Base-by-base conservation (phyloP, 163 green algal genomes). In the Scenedesmus sp. region DNA sequence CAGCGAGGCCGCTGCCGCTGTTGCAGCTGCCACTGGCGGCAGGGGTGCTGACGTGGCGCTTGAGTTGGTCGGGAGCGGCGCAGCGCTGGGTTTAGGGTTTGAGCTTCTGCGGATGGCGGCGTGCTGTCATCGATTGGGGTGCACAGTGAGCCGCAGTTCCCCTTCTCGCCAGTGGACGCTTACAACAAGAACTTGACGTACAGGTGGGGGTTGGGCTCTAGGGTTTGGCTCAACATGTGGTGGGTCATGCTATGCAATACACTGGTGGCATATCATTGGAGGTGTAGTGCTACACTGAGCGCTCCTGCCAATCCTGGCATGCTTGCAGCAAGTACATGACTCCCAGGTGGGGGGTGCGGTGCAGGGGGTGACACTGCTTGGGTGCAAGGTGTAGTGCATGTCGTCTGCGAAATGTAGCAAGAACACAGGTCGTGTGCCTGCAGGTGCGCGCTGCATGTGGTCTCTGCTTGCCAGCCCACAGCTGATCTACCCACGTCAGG, bases 111-210 rank as follows among this genome's bases (percentile, higher is more conserved):
- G 95, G 16, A 94, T 0, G 93, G 91, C 46, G 95, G 94, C 13
- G 92, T 92, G 40, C 88, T 97, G 37, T 95, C 93, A 4, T 95
- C 92, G 9, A 93, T 95, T 4, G 95, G 95, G 0, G 94, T 96
- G 49, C 94, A 97, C 88, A 96, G 94, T 16, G 92, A 90, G 79
- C 43, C 22, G 24, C 43, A 81, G 46, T 95, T 95, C 40, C 94
- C 95, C 3, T 96, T 95, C 61, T 92, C 83, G 0, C 95, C 95
- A 3, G 89, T 94, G 18, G 92, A 96, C 5, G 94, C 85, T 9
- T 96, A 96, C 83, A 89, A 95, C 91, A 94, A 94, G 35, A 95
- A 95, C 65, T 44, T 95, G 46, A 95, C 93, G 0, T 93, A 93
- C 84, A 89, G 91, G n/a, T 88, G 70, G 0, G 61, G 10, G 53